A percentile compares a stretch with the other conserved stretches of the same genome.
phyloP scores from a whole-genome alignment of 139 green algal genomes.

The Chlamydomonas eustigma region DNA sequence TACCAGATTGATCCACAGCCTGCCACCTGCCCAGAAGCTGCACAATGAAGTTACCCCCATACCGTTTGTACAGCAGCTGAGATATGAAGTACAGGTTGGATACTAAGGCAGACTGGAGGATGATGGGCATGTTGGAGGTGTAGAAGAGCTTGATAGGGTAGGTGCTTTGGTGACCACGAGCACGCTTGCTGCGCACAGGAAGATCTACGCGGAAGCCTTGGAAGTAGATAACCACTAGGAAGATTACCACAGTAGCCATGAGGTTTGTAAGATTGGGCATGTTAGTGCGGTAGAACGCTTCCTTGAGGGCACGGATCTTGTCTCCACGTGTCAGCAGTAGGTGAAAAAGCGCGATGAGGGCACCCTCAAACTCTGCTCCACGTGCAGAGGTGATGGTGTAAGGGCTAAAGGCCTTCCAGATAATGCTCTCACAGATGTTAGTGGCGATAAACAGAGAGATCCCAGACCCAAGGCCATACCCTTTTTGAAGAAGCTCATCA shows the following conservation, averaged over 20 bases:
- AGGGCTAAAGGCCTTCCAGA: constrained; percentile 98
- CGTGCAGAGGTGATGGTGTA: constrained; percentile 78
- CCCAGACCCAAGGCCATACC: constrained; percentile 94
- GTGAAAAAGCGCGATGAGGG: constrained; percentile 96
- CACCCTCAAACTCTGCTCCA: constrained; percentile 97
- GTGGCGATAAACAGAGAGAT: constrained; percentile 99
- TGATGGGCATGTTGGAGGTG: constrained; percentile 99
- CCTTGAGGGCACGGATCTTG: constrained; percentile 87
- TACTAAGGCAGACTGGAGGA: constrained; percentile 97
- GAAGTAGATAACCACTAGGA: constrained; percentile 98
- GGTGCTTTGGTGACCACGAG: constrained; percentile 72
- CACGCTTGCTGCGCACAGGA: constrained; percentile 89
- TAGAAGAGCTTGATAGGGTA: constrained; percentile 99
- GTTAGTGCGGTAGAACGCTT: constrained; percentile 97
- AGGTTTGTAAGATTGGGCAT: constrained; percentile 98
- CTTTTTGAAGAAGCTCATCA: constrained; percentile 96
- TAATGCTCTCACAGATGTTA: constrained; percentile 99
- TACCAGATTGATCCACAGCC: constrained; percentile 64
- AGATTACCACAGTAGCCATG: constrained; percentile 92
- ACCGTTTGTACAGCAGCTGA: constrained; percentile 98
- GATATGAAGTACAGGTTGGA: constrained; percentile 99
- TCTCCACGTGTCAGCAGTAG: constrained; percentile 89
- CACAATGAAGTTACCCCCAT: constrained; percentile 91
- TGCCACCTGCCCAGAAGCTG: constrained; percentile 62
- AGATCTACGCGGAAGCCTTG: constrained; percentile 98